phyloP scores from a whole-genome alignment of 192 early-diverging fungal species.

The Umbelopsis isabellina region DNA sequence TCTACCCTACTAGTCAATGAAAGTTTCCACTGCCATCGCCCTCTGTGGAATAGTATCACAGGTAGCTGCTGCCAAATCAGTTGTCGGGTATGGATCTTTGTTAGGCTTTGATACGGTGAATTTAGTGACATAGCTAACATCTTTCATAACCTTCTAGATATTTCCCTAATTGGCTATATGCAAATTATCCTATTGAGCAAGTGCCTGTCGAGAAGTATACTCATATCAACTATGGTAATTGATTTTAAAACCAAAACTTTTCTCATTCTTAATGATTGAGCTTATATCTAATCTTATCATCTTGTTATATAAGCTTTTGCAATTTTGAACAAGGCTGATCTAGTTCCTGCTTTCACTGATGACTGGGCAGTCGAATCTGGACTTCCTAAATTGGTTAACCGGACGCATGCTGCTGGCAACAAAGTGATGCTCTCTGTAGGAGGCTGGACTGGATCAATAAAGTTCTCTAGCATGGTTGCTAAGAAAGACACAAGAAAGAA shows the following conservation, averaged over 20 bases:
- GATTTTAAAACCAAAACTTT: not conserved
- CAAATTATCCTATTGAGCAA: conserved; percentile 32
- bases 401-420: conserved; percentile 47
- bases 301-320: conserved; percentile 45
- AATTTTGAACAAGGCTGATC: conserved; percentile 46
- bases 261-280: too few species aligned
- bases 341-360: conserved; percentile 43
- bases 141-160: conserved; percentile 26
- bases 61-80: conserved; percentile 11
- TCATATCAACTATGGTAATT: conserved; percentile 47
- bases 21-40: not conserved
- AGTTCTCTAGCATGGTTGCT: conserved; percentile 60
- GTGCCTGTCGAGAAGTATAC: conserved; percentile 41
- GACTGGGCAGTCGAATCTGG: conserved; percentile 24
- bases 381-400: conserved; percentile 48
- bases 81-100: not conserved
- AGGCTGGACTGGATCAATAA: conserved; percentile 78
- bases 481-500: conserved; percentile 50
- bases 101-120: too few species aligned
- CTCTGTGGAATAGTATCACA: not conserved
- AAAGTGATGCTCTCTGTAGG: conserved; percentile 68
- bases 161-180: conserved; percentile 48
- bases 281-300: not conserved
- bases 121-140: not conserved
- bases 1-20: not conserved